Base-by-base conservation (phyloP, 2,329 filamentous ascomycete genomes). In the Stagonosporopsis tanaceti region DNA sequence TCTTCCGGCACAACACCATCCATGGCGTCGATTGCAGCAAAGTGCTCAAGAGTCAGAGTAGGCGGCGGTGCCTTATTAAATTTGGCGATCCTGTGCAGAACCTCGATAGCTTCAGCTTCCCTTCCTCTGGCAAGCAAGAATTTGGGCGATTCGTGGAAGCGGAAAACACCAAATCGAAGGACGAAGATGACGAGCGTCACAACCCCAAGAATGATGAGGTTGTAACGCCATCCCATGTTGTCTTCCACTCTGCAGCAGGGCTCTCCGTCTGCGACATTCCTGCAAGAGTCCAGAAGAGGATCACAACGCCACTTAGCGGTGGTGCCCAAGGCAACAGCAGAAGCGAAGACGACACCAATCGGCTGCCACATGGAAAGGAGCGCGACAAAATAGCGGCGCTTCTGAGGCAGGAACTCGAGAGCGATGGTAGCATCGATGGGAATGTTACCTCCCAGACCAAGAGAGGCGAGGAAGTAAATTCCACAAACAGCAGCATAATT, bases 211-310 rank as follows among this genome's bases (percentile, higher is more conserved):
- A 69, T 60, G 32, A 72, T 70, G 35, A 72, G 57, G 39, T 66
- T 66, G 42, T 72, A 72, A 5, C 68, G 64, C 68, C 69, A 72
- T n/a, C 69, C 69, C 69, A 72, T 72, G 39, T 72, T 72, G 45
- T 61, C 66, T 7, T 58, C 59, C 3, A 65, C 62, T 8, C 63
- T 61, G 44, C 66, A 69, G 47, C 66, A 69, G 24, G 64, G 41
- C 25, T 69, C 58, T 40, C 62, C 62, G 14, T 42, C 38, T 3
- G 41, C 58, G 34, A 65, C 59, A 20, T 57, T 56, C 42, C 37
- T 61, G 50, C 69, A 71, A 8, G 67, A 64, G 1, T 48, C 57
- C 9, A 69, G 28, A 12, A 35, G 38, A 14, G 62, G 56, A n/a
- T 67, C 64, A 32, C 69, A 72, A 15, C 69, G 69, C 65, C 65